Evolutionary conservation across 768 basidiomycete genomes (phyloP).

Genomic region (Phylloporus sp.): DNA sequence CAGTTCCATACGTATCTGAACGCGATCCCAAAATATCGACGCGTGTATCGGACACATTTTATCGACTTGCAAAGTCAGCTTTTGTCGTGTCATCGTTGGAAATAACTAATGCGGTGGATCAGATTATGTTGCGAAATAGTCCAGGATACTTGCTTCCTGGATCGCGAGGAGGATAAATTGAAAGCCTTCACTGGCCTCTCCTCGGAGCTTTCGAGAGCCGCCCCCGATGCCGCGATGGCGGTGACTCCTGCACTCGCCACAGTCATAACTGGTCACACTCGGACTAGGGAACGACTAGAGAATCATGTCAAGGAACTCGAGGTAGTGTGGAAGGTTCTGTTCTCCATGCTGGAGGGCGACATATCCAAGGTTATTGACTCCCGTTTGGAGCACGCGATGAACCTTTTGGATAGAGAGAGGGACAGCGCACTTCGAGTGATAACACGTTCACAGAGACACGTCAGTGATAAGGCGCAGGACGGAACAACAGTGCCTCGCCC

Average conservation of each 20-base stretch:
- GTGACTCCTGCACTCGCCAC: constrained; percentile 45
- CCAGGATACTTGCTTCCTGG: constrained; percentile 38
- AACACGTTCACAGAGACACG: constrained; percentile 16
- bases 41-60: constrained; percentile 32
- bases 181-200: constrained; percentile 48
- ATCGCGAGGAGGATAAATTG: constrained; percentile 43
- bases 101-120: constrained; percentile 9
- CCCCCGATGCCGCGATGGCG: constrained; percentile 36
- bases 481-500: constrained; percentile 10
- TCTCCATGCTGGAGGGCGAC: constrained; percentile 38
- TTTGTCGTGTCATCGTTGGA: constrained; percentile 6
- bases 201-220: constrained; percentile 41
- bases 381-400: constrained; percentile 31
- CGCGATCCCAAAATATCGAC: constrained; percentile 3
- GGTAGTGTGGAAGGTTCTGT: constrained; percentile 43
- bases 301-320: constrained; percentile 37
- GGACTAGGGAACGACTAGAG: constrained; percentile 40
- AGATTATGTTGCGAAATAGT: constrained; percentile 46
- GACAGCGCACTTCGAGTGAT: constrained; percentile 21
- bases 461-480: constrained; percentile 2
- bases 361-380: constrained; percentile 36
- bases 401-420: constrained; percentile 30
- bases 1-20: constrained; percentile 1
- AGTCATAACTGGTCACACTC: constrained; percentile 38
- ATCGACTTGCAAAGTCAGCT: constrained; percentile 34